Conservation (phyloP, 148 eudicot species). For the Polygonum aviculare region DNA sequence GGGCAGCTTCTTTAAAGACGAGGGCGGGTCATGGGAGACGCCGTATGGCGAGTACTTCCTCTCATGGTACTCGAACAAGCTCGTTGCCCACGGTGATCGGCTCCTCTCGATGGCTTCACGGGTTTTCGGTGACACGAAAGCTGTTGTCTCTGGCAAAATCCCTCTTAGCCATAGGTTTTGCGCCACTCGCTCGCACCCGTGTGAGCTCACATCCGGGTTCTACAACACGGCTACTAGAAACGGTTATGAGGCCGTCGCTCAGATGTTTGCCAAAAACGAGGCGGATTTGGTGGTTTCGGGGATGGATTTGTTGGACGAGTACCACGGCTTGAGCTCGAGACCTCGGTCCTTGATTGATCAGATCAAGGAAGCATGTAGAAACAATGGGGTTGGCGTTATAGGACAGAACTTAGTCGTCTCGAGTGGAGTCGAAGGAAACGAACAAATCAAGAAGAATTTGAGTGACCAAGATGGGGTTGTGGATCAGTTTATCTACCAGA, state of each 20-base stretch:
- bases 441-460: slow-evolving; percentile 49
- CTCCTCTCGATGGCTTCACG: slow-evolving; percentile 54
- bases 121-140: slow-evolving; percentile 29
- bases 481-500: slow-evolving; percentile 65
- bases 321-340: slow-evolving; percentile 38
- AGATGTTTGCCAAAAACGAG: slow-evolving; percentile 46
- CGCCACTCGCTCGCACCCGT: slow-evolving; percentile 59
- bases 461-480: slow-evolving; percentile 28
- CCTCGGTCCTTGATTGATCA: slow-evolving; percentile 45
- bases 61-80: slow-evolving; percentile 76
- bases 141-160: slow-evolving; percentile 52
- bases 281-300: slow-evolving; percentile 56
- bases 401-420: slow-evolving; percentile 53
- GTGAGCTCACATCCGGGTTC: slow-evolving; percentile 77
- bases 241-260: slow-evolving; percentile 54
- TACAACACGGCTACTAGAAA: slow-evolving; percentile 61
- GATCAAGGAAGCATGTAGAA: slow-evolving; percentile 39
- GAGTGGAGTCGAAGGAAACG: slow-evolving; percentile 29
- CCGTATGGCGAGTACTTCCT: slow-evolving; percentile 79
- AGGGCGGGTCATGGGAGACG: slow-evolving; percentile 81
- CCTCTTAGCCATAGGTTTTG: slow-evolving; percentile 51
- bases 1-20: slow-evolving; percentile 46
- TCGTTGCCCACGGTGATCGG: slow-evolving; percentile 56
- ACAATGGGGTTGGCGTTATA: slow-evolving; percentile 34
- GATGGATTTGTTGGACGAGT: slow-evolving; percentile 53